Evolutionary conservation across 2,329 filamentous ascomycete species (phyloP).

Genomic region (Ascochyta pisi): DNA sequence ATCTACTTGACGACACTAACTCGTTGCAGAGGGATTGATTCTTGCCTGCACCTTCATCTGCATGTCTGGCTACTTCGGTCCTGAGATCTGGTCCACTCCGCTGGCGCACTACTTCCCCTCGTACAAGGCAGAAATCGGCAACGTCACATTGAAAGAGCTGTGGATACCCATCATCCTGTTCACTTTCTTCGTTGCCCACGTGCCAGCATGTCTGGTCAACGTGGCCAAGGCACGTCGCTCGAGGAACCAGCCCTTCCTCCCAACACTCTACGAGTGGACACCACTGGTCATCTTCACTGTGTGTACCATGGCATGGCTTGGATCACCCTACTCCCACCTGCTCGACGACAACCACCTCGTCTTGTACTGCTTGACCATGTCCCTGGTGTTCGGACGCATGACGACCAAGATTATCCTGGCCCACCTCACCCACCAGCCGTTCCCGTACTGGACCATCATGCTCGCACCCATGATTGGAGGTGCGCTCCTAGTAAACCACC

Average conservation of each 20-base stretch:
- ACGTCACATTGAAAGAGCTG: slow-evolving; percentile 80
- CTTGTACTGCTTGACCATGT: slow-evolving; percentile 90
- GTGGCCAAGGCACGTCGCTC: slow-evolving; percentile 77
- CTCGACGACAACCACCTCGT: slow-evolving; percentile 85
- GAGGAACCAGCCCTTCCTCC: slow-evolving; percentile 75
- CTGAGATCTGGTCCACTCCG: slow-evolving; percentile 81
- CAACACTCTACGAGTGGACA: slow-evolving; percentile 92
- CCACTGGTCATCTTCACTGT: slow-evolving; percentile 84
- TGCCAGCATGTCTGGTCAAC: slow-evolving; percentile 89
- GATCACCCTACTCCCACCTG: slow-evolving; percentile 84
- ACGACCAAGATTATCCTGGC: slow-evolving; percentile 99
- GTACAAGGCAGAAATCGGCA: slow-evolving; percentile 65
- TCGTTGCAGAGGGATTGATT: slow-evolving; percentile 75
- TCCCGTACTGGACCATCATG: slow-evolving; percentile 96
- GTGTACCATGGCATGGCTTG: slow-evolving; percentile 82
- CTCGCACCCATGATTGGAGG: slow-evolving; percentile 85
- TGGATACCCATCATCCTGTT: slow-evolving; percentile 72
- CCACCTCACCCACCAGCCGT: slow-evolving; percentile 89
- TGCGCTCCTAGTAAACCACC: slow-evolving; percentile 82
- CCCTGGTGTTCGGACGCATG: slow-evolving; percentile 97
- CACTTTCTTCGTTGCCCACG: slow-evolving; percentile 64
- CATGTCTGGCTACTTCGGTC: slow-evolving; percentile 85
- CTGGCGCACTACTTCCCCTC: slow-evolving; percentile 63
- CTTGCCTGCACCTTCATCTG: slow-evolving; percentile 88
- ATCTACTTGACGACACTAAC: slow-evolving; percentile 18